These are phyloP conservation scores for Aspergillus costaricaensis DNA, from an alignment of 2,329 filamentous ascomycete genomes.

Conservation along the genomic window DNA sequence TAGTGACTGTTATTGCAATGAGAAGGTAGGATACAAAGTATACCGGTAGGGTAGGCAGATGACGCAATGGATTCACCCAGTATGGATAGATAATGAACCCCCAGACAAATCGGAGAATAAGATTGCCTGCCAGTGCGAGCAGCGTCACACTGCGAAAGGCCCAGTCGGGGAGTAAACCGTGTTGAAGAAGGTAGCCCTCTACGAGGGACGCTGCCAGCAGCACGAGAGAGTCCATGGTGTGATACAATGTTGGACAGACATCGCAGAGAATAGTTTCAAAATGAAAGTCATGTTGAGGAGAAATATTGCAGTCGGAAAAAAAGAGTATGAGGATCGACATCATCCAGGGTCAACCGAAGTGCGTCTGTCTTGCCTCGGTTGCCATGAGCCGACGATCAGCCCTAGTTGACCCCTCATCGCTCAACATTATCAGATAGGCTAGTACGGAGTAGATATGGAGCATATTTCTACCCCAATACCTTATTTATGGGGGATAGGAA, in stretches of 20 bases:
- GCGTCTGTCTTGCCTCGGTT: too few relatives aligned
- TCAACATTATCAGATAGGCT: too few relatives aligned
- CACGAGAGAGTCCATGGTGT: neutral
- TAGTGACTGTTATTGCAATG: neutral
- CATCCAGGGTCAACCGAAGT: neutral
- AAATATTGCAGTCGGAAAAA: too few relatives aligned
- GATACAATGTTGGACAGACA: neutral
- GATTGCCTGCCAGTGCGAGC: slow-evolving; percentile 27
- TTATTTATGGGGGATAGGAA: too few relatives aligned
- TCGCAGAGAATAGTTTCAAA: neutral
- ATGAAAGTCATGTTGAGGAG: neutral
- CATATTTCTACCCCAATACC: too few relatives aligned
- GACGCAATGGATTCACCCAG: slow-evolving; percentile 53
- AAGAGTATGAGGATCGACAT: neutral
- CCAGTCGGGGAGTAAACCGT: slow-evolving; percentile 25
- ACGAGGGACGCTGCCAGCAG: slow-evolving; percentile 24
- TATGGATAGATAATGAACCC: slow-evolving; percentile 52
- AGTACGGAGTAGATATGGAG: too few relatives aligned
- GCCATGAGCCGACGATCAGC: too few relatives aligned
- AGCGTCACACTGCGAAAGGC: slow-evolving; percentile 28
- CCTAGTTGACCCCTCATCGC: too few relatives aligned
- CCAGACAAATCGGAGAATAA: slow-evolving; percentile 37
- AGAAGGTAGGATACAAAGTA: neutral
- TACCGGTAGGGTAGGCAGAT: slow-evolving; percentile 51
- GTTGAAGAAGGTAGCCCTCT: slow-evolving; percentile 35